Base-by-base conservation (phyloP, 805 yeast species). In the Monosporozyma unispora region DNA sequence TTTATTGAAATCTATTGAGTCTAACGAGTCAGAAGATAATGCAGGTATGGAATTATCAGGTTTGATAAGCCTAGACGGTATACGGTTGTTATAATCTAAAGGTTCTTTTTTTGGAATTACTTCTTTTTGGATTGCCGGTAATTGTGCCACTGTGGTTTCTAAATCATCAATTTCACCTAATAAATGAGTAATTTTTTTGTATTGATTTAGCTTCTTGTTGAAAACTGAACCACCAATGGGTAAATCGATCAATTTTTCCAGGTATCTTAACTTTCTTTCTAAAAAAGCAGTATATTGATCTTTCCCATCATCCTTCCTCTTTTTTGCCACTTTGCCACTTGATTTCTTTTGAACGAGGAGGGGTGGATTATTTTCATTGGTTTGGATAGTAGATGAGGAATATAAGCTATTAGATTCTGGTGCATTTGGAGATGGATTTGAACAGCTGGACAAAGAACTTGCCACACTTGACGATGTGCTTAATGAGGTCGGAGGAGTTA, bases 271-370 rank as follows among this genome's bases (percentile, higher is more conserved):
- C 56, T 76, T 77, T 50, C 73, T 75, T 56, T 81, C 86, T 47
- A 81, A 57, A 60, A 78, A 71, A 14, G 70, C 44, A 1, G 83
- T 79, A 56, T 81, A 79, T 37, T 78, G 81, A 55, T 78, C 80
- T 57, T 77, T 78, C 5, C 62, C 27, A 22, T 44, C 21, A 21
- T 45, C 28, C 16, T 23, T 28, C 21, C 25, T 46, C 8, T 22
- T 40, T n/a, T 43, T 29, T 28, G 19, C 18, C 37, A 25, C 38
- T 35, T 35, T 35, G 11, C 22, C 39, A 16, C 39, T 35, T 6
- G 39, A 19, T 5, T 16, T 8, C 22, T 35, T 35, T 18, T 16
- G 39, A 18, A 22, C 6, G 4, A 19, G 21, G 6, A 35, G 22
- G 8, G 22, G 22, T 18, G 22, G 14, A 16, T 16, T 35, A 9